Base-by-base conservation (phyloP, 352 stramenopile genomes). In the Phytophthora kernoviae region DNA sequence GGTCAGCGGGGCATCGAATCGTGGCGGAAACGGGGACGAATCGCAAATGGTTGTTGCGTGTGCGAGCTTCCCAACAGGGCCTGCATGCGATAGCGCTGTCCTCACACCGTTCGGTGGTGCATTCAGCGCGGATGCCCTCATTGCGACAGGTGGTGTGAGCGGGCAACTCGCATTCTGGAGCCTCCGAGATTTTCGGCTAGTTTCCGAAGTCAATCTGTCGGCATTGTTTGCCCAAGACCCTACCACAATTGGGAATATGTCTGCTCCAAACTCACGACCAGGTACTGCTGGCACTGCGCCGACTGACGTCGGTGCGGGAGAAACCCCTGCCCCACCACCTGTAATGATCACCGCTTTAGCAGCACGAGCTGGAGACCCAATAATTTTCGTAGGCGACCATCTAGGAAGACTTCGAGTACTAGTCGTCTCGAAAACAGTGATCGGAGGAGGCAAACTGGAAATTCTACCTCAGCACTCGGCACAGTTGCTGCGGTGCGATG, bases 311-410 rank as follows among this genome's bases (percentile, higher is more conserved):
- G 41, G 6, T 48, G 8, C 26, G 18, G 32, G 5, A 37, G 20
- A 40, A 22, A n/a, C 26, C n/a, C 20, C 11, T 26, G 9, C 15
- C 46, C 34, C n/a, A 27, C 34, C 65, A 3, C 37, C 62, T 4
- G 45, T 81, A 4, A 54, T 79, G 17, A 82, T 88, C 36, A 81
- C 80, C 0, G 71, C 80, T 1, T 40, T 93, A 0, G 77, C 69
- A 7, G 68, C 77, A 2, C 75, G 75, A 4, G 24, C 68, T 21
- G 67, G 65, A 1, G 84, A 94, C 34, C 84, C 84, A 1, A 24
- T 94, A 9, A 58, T 92, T 8, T 63, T 91, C 14, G 44, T 90
- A 0, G 84, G 82, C 5, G 84, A 94, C 42, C 60, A 77, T n/a
- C 64, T 36, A 2, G 84, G 84, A 30, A 77, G 75, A 7, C 48